Evolutionary conservation across 1,284 basidiomycete species (phyloP), one percentile per base, ranked within the genome.

Genomic region (Boletellus dicymbophilus): DNA sequence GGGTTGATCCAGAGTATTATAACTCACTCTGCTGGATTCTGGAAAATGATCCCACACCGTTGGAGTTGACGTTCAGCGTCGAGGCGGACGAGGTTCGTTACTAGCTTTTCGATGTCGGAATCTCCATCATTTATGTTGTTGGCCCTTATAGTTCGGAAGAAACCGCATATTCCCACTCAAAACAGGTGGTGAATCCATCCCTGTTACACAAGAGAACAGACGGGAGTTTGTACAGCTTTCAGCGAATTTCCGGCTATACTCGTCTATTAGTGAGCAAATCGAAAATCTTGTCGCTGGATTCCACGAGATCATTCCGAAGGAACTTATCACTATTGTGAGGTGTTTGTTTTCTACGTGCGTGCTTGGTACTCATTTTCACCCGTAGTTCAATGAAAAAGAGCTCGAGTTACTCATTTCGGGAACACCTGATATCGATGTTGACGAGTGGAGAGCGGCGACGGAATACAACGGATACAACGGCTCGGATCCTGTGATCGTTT

Each of bases 391-490:
- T 63, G 96, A 98, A 59, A 90, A 97, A 73, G 97, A 99, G 68
- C 82, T 99, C 36, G 97, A 99, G 70, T 80, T 98, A n/a, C 80
- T 98, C 40, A 98, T 98, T 59, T 98, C 95, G 1, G 96, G 95
- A 25, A 90, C 98, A 21, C 95, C 96, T n/a, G 95, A 97, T 60
- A 95, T 99, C 56, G 95, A 99, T 60, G 94, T 98, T 4, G 96
- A 99, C 67, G 96, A 98, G 70, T 97, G 96, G 90, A 88, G 95
- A 58, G 93, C 94, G 40, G 92, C 95, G 22, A 96, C 93, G 2
- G 93, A 95, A 67, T 90, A 94, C 73, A 91, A 89, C 58, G 92
- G 93, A 39, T 93, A 92, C 67, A 81, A 78, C 10, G 82, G 87
- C 59, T 89, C 88, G 5, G 96, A 99, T 70, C 91, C 95, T 3